Evolutionary conservation across 2,329 filamentous ascomycete genomes (phyloP).

Genomic region (Fusarium sp.): DNA sequence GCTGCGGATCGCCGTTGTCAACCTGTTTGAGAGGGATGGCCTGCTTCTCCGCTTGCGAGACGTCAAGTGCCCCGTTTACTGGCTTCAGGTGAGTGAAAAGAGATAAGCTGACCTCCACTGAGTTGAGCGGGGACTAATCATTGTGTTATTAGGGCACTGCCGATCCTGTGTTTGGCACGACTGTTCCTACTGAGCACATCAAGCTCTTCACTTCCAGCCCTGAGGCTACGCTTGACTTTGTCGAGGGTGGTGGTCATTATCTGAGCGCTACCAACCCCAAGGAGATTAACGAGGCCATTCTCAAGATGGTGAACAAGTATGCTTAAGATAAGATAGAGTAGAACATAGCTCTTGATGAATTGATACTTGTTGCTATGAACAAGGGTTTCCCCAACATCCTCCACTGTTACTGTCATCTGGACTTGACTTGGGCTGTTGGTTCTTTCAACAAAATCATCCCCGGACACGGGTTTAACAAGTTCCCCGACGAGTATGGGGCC

Average conservation of each 20-base stretch:
- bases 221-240: conserved; percentile 55
- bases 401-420: neutral
- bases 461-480: neutral
- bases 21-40: conserved; percentile 59
- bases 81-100: conserved; percentile 57
- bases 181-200: conserved; percentile 59
- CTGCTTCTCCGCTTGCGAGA: conserved; percentile 58
- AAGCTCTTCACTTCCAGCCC: conserved; percentile 59
- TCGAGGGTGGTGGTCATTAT: conserved; percentile 61
- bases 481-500: neutral
- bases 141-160: conserved; percentile 52
- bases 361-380: neutral
- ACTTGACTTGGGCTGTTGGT: neutral
- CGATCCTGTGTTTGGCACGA: conserved; percentile 56
- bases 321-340: conserved; percentile 42
- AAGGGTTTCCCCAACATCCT: neutral
- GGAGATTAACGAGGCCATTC: conserved; percentile 57
- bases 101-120: neutral
- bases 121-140: conserved; percentile 5
- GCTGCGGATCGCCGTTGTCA: conserved; percentile 57
- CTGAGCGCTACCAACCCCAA: conserved; percentile 60
- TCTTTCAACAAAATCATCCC: neutral
- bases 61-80: conserved; percentile 62
- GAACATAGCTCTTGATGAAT: neutral
- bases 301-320: conserved; percentile 55